These are phyloP conservation scores for Capsella bursapastoris DNA, from an alignment of 345 rosid genomes.

Conservation along the genomic window DNA sequence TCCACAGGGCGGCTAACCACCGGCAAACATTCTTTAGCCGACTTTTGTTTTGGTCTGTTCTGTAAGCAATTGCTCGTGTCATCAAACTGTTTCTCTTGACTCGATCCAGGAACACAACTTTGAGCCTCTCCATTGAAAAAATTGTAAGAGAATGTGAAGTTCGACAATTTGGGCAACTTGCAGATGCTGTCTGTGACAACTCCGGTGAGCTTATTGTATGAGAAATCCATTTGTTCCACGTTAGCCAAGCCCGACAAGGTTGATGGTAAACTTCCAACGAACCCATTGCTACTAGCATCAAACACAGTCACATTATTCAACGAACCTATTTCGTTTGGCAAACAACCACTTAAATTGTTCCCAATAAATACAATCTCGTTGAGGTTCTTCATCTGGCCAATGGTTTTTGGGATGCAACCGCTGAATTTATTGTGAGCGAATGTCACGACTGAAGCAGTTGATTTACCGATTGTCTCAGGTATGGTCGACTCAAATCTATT, in stretches of 20 bases:
- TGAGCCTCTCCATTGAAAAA: conserved; percentile 60
- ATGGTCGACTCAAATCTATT: conserved; percentile 73
- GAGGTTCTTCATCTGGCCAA: conserved; percentile 71
- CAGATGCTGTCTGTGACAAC: conserved; percentile 57
- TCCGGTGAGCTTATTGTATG: conserved; percentile 70
- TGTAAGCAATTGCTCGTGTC: conserved; percentile 57
- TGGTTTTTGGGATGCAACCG: conserved; percentile 73
- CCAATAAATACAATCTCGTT: conserved; percentile 64
- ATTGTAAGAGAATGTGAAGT: conserved; percentile 70
- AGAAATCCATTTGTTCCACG: conserved; percentile 52
- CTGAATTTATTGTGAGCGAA: conserved; percentile 71
- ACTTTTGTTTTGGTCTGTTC: conserved; percentile 54
- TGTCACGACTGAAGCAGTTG: conserved; percentile 62
- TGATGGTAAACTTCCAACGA: conserved; percentile 56
- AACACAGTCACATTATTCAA: conserved; percentile 61
- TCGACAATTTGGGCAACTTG: conserved; percentile 56
- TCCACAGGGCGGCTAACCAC: conserved; percentile 56
- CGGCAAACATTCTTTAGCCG: conserved; percentile 47
- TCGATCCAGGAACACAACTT: conserved; percentile 50
- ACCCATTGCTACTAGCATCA: conserved; percentile 60
- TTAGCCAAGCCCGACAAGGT: conserved; percentile 49
- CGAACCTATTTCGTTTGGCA: conserved; percentile 65
- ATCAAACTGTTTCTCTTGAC: conserved; percentile 47
- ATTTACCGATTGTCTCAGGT: conserved; percentile 73
- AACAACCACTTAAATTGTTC: conserved; percentile 72